A percentile compares a stretch with the other conserved stretches of the same genome.
Conservation (phyloP, 768 basidiomycete genomes). For the Kondoa subrosea region DNA sequence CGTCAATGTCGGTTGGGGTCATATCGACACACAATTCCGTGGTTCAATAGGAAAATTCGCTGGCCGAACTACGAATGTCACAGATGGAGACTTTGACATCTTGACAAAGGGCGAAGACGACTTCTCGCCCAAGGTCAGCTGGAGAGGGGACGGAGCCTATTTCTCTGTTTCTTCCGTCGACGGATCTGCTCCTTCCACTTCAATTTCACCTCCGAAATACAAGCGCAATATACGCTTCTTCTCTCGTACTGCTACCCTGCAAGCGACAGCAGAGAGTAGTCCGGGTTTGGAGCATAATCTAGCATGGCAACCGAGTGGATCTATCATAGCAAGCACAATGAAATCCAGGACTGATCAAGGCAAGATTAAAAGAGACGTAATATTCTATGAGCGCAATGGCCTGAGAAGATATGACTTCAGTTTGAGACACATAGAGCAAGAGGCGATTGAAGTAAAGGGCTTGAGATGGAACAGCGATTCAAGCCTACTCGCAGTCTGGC, state of each 20-base stretch:
- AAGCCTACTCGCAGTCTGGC: conserved; percentile 66
- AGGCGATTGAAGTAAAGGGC: conserved; percentile 42
- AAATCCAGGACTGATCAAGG: conserved; percentile 53
- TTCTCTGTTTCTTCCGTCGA: conserved; percentile 71
- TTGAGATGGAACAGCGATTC: conserved; percentile 79
- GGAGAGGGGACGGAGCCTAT: conserved; percentile 83
- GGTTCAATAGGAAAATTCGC: conserved; percentile 76
- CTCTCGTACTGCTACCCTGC: conserved; percentile 53
- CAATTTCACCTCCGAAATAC: conserved; percentile 27
- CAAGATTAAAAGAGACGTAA: conserved; percentile 56
- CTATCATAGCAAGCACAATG: conserved; percentile 64
- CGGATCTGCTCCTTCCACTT: conserved; percentile 26
- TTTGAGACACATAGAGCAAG: conserved; percentile 36
- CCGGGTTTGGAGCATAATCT: conserved; percentile 62
- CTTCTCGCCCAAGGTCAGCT: conserved; percentile 53
- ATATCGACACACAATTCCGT: conserved; percentile 91
- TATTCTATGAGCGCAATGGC: conserved; percentile 93
- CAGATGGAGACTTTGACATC: conserved; percentile 32
- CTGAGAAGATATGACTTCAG: conserved; percentile 77
- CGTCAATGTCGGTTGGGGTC: conserved; percentile 95
- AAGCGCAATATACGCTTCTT: conserved; percentile 56
- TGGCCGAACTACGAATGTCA: conserved; percentile 32
- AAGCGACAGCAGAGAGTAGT: conserved; percentile 68
- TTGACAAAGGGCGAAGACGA: conserved; percentile 50
- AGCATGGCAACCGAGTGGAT: conserved; percentile 76